Conservation (phyloP, 805 yeast genomes). For the Sporopachydermia lactativora region DNA sequence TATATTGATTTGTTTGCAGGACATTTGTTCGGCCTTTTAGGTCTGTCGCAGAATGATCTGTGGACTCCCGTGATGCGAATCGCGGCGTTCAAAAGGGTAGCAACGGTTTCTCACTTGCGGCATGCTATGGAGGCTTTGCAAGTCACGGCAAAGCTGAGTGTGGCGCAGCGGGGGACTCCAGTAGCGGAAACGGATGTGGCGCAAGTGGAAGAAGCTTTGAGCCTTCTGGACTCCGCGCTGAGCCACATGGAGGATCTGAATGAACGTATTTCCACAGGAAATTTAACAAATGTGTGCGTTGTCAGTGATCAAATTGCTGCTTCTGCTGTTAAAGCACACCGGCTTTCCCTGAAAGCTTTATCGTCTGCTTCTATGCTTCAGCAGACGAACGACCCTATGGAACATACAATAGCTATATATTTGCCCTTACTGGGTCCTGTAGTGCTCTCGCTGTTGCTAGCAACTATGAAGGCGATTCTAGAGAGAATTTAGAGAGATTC, state of each 20-base stretch:
- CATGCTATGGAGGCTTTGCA: slow-evolving; percentile 55
- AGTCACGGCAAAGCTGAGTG: slow-evolving; percentile 56
- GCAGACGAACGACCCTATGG: slow-evolving; percentile 89
- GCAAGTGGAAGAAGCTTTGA: slow-evolving; percentile 41
- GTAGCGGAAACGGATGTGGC: slow-evolving; percentile 59
- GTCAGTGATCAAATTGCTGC: slow-evolving; percentile 26
- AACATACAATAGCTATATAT: slow-evolving; percentile 89
- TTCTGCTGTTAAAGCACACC: slow-evolving; percentile 37
- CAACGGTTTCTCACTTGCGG: slow-evolving; percentile 41
- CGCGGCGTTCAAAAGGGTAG: slow-evolving; percentile 50
- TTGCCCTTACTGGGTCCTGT: slow-evolving; percentile 85
- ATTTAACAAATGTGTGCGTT: slow-evolving; percentile 6
- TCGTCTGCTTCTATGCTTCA: slow-evolving; percentile 93
- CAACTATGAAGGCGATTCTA: no score
- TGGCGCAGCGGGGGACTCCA: slow-evolving; percentile 63
- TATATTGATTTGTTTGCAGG: slow-evolving; percentile 56
- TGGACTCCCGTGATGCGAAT: slow-evolving; percentile 47
- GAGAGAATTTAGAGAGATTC: no score
- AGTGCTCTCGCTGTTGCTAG: slow-evolving; percentile 36
- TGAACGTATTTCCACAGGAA: neutral
- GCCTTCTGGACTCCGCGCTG: slow-evolving; percentile 25
- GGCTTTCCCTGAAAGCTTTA: slow-evolving; percentile 60
- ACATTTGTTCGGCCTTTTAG: slow-evolving; percentile 61
- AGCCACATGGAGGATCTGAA: slow-evolving; percentile 13
- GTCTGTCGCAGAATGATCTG: slow-evolving; percentile 40